Conservation (phyloP, 2,329 filamentous ascomycete genomes). For the Venturia carpophila region DNA sequence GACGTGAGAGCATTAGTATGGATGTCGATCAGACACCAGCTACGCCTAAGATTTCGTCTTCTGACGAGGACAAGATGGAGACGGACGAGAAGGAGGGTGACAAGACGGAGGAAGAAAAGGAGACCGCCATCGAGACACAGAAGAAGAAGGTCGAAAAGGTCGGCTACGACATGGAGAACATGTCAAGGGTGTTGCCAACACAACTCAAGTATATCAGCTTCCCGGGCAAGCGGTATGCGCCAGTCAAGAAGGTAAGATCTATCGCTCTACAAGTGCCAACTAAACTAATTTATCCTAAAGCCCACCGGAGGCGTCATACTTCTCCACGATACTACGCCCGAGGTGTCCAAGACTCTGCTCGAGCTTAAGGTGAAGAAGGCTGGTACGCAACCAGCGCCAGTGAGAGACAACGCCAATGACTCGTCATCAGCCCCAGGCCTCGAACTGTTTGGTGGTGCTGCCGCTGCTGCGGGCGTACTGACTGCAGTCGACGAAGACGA, state of each 20-base stretch:
- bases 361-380: constrained; percentile 89
- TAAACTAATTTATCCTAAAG: constrained; percentile 45
- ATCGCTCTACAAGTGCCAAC: neutral
- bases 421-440: constrained; percentile 24
- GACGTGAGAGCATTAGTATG: constrained; percentile 74
- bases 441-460: constrained; percentile 22
- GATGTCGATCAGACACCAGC: constrained; percentile 76
- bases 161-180: constrained; percentile 92
- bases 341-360: constrained; percentile 69
- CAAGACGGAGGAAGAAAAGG: constrained; percentile 42
- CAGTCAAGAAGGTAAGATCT: constrained; percentile 71
- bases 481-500: constrained; percentile 82
- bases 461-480: constrained; percentile 37
- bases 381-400: constrained; percentile 38
- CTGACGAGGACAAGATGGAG: constrained; percentile 79
- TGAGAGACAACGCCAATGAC: constrained; percentile 27
- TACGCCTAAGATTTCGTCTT: constrained; percentile 56
- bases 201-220: constrained; percentile 97
- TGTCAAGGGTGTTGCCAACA: constrained; percentile 84
- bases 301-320: constrained; percentile 90
- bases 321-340: constrained; percentile 74
- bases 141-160: constrained; percentile 93
- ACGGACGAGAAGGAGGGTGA: constrained; percentile 37
- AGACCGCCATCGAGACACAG: constrained; percentile 66
- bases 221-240: constrained; percentile 81